Conservation (phyloP, 2,329 filamentous ascomycete species). For the Colletotrichum sp. region DNA sequence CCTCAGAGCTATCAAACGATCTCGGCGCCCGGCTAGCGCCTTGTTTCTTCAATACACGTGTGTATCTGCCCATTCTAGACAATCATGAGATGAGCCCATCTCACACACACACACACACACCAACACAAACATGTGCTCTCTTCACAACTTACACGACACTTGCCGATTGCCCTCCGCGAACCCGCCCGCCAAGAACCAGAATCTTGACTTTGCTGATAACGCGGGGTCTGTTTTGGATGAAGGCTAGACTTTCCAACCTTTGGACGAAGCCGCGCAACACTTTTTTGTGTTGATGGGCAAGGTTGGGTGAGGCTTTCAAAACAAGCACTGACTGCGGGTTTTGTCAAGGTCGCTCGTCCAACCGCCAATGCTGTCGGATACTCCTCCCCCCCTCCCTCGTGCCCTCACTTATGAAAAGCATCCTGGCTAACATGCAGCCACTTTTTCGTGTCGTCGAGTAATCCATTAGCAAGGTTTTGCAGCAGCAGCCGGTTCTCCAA, state of each 20-base stretch:
- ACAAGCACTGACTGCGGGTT: neutral
- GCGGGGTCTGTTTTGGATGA: conserved; percentile 20
- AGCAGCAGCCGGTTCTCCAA: neutral
- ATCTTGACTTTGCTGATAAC: conserved; percentile 15
- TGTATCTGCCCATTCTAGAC: neutral
- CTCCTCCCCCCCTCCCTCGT: neutral
- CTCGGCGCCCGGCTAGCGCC: neutral
- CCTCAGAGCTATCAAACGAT: neutral
- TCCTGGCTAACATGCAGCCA: neutral
- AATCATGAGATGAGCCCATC: neutral
- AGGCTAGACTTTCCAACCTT: neutral
- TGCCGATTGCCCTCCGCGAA: neutral
- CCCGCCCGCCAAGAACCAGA: neutral
- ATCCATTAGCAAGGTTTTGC: neutral
- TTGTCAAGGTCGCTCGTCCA: neutral
- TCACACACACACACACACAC: neutral
- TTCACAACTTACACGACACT: neutral
- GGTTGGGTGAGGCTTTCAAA: neutral
- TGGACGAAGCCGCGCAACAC: conserved; percentile 12
- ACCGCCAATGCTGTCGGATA: neutral
- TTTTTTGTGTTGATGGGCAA: neutral
- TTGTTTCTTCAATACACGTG: neutral
- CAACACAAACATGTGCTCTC: neutral
- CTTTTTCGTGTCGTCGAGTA: neutral
- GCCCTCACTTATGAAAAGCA: neutral